Percentiles rank a stretch among this genome's conserved stretches.
Conservation (phyloP, 768 basidiomycete species). For the Auricularia heimuer region DNA sequence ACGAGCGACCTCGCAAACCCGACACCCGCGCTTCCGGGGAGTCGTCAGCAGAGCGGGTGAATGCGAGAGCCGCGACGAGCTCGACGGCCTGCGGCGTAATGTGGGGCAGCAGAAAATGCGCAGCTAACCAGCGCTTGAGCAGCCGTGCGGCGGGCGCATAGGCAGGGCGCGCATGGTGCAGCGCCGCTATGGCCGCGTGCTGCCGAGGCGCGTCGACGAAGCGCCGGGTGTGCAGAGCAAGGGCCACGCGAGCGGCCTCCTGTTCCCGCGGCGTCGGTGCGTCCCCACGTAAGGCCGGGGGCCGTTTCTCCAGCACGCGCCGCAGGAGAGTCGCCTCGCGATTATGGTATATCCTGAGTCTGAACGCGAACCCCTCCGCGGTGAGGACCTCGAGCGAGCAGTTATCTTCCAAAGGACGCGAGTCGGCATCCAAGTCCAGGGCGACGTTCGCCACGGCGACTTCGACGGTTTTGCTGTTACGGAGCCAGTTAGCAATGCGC, state of each 20-base stretch:
- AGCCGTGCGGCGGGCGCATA: constrained; percentile 80
- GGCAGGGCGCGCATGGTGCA: constrained; percentile 70
- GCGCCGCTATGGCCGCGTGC: constrained; percentile 69
- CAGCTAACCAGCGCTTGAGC: constrained; percentile 85
- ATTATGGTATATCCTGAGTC: constrained; percentile 75
- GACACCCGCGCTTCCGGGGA: constrained; percentile 52
- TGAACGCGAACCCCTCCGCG: constrained; percentile 80
- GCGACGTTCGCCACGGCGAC: constrained; percentile 52
- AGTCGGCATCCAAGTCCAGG: constrained; percentile 36
- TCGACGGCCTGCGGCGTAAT: constrained; percentile 75
- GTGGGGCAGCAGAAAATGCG: constrained; percentile 80
- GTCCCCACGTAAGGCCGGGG: constrained; percentile 10
- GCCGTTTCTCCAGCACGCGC: constrained; percentile 40
- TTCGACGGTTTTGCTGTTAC: constrained; percentile 28
- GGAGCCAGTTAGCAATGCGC: constrained; percentile 58
- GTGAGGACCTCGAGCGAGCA: constrained; percentile 68
- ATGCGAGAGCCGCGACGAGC: constrained; percentile 36
- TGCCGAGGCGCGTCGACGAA: constrained; percentile 79
- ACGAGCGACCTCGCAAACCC: constrained; percentile 15
- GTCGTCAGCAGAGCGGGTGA: constrained; percentile 23
- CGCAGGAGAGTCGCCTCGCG: constrained; percentile 75
- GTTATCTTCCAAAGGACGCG: constrained; percentile 56
- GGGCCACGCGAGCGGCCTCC: constrained; percentile 45
- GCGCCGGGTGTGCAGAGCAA: constrained; percentile 50
- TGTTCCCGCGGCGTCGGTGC: constrained; percentile 34